phyloP scores from a whole-genome alignment of 352 stramenopile species.

The Thalassiosira hispida region DNA sequence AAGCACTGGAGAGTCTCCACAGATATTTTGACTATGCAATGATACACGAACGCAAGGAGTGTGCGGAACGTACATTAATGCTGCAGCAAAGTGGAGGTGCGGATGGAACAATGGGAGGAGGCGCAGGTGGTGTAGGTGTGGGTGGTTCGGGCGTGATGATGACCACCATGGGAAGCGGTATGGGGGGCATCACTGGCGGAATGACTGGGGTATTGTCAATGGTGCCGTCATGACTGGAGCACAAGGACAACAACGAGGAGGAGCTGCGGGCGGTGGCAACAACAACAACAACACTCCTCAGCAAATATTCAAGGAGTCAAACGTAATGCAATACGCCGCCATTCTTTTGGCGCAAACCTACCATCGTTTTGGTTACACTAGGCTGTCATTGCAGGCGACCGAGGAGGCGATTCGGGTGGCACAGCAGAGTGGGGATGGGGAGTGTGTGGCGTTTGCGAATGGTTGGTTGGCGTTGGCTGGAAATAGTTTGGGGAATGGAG shows the following conservation, averaged over 20 bases:
- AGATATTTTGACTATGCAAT: constrained; percentile 93
- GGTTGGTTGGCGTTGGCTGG: constrained; percentile 85
- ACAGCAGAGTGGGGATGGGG: constrained; percentile 91
- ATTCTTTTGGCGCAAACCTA: constrained; percentile 90
- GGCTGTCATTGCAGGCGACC: constrained; percentile 87
- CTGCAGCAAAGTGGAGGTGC: constrained; percentile 2
- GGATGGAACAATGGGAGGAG: background rate
- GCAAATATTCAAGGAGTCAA: constrained; percentile 37
- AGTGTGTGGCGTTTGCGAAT: constrained; percentile 92
- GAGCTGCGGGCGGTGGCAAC: background rate
- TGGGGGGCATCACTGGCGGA: constrained; percentile 26
- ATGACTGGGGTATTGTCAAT: constrained; percentile 26
- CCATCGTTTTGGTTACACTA: constrained; percentile 87
- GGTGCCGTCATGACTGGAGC: background rate
- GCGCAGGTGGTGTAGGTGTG: constrained; percentile 5
- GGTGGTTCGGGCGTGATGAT: constrained; percentile 23
- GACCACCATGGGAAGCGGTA: constrained; percentile 31
- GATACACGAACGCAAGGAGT: constrained; percentile 62
- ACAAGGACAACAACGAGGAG: background rate
- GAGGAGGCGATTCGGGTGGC: constrained; percentile 92
- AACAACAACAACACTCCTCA: background rate
- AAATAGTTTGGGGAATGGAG: constrained; percentile 35
- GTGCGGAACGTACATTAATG: constrained; percentile 27
- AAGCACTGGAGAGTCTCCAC: constrained; percentile 90
- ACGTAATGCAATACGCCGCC: constrained; percentile 90